Percentiles rank a stretch among this genome's conserved stretches.
Evolutionary conservation across 1,284 basidiomycete species (phyloP).

Genomic region (Marasmius fiardii): DNA sequence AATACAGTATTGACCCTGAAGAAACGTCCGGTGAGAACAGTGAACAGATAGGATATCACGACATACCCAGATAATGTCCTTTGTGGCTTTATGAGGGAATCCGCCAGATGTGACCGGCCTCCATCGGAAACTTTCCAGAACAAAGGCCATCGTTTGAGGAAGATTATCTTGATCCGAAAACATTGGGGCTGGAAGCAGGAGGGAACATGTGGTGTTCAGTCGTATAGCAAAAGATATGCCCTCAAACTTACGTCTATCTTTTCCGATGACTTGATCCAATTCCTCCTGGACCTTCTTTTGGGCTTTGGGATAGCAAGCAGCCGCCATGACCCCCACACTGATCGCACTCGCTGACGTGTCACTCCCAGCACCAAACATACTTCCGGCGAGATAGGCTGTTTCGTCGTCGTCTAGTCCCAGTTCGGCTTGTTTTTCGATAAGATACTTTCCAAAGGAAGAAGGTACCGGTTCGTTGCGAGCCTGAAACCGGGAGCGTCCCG

Average conservation of each 20-base stretch:
- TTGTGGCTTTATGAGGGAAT: slow-evolving; percentile 53
- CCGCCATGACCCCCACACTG: slow-evolving; percentile 56
- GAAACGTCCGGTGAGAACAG: not conserved
- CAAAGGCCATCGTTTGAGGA: slow-evolving; percentile 58
- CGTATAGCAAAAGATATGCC: slow-evolving; percentile 7
- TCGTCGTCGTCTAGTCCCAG: slow-evolving; percentile 51
- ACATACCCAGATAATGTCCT: slow-evolving; percentile 57
- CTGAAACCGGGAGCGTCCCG: too few species aligned
- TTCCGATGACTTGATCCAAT: slow-evolving; percentile 56
- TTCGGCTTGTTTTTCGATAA: slow-evolving; percentile 49
- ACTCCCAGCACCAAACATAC: slow-evolving; percentile 62
- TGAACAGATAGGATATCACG: not conserved
- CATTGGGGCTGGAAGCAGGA: slow-evolving; percentile 37
- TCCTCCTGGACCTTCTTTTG: slow-evolving; percentile 57
- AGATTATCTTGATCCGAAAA: slow-evolving; percentile 48
- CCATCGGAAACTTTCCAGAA: slow-evolving; percentile 62
- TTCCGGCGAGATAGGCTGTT: slow-evolving; percentile 56
- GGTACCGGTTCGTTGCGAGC: slow-evolving; percentile 31
- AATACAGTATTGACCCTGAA: slow-evolving; percentile 50
- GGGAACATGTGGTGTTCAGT: not conserved
- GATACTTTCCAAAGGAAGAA: slow-evolving; percentile 52
- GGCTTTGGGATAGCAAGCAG: slow-evolving; percentile 55
- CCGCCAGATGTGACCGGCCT: slow-evolving; percentile 55
- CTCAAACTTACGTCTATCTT: slow-evolving; percentile 38
- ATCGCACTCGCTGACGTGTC: slow-evolving; percentile 63